Evolutionary conservation across 257 asterid genomes (phyloP).

Genomic region (Gentiana macrophylla): DNA sequence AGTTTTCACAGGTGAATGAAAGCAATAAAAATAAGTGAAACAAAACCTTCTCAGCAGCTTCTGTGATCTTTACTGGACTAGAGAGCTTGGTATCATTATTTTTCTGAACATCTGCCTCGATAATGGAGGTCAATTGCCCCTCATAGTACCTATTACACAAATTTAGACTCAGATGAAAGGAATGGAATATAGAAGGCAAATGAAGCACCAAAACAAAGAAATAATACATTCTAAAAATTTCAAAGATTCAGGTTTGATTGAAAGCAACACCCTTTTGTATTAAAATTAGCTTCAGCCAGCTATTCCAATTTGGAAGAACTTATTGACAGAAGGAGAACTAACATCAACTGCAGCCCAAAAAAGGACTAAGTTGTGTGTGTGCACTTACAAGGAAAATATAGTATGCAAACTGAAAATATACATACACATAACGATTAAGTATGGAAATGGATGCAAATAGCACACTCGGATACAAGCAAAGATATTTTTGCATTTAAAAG

Average conservation of each 20-base stretch:
- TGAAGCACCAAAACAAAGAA: neutral
- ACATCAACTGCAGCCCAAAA: neutral
- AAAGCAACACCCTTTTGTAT: neutral
- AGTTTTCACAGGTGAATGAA: neutral
- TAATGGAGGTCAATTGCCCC: slow-evolving; percentile 49
- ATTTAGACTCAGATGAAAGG: neutral
- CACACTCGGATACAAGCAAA: too few relatives aligned
- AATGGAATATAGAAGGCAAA: neutral
- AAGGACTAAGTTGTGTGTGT: too few relatives aligned
- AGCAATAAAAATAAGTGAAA: slow-evolving; percentile 2
- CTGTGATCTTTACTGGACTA: slow-evolving; percentile 23
- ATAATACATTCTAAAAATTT: neutral
- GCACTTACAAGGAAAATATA: too few relatives aligned
- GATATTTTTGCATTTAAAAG: too few relatives aligned
- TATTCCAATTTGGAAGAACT: neutral
- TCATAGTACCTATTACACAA: slow-evolving; percentile 53
- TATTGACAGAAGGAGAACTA: neutral
- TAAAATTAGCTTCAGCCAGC: neutral
- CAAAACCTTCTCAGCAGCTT: slow-evolving; percentile 69
- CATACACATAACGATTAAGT: too few relatives aligned
- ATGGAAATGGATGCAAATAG: too few relatives aligned
- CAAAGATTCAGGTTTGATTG: neutral
- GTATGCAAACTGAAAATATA: too few relatives aligned
- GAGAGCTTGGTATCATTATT: slow-evolving; percentile 19
- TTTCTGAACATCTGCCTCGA: slow-evolving; percentile 52